phyloP scores from a whole-genome alignment of 169 alveolate species.

The Eimeria acervulina region DNA sequence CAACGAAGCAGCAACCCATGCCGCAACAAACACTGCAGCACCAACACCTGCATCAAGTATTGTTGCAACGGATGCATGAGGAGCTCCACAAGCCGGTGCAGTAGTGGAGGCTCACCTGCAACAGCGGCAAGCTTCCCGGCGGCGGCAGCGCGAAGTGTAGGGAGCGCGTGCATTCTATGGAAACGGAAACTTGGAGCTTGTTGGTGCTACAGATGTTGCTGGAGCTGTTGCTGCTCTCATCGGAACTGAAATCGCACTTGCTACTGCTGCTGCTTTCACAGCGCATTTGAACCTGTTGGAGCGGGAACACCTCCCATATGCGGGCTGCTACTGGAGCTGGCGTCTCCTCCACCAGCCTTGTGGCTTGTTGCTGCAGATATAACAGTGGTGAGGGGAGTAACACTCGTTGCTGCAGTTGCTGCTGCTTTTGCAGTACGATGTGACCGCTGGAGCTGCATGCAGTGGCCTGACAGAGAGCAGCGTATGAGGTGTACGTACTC shows the following conservation, averaged over 20 bases:
- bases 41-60: background rate
- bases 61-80: background rate
- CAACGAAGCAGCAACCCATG: background rate
- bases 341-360: slow-evolving; percentile 61
- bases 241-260: background rate
- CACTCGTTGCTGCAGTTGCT: slow-evolving; percentile 12
- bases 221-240: background rate
- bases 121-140: slow-evolving; percentile 59
- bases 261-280: slow-evolving; percentile 12
- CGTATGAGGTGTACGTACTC: slow-evolving; percentile 64
- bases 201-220: background rate
- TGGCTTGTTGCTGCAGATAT: slow-evolving; percentile 63
- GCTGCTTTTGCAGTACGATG: slow-evolving; percentile 66
- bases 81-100: background rate
- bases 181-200: background rate
- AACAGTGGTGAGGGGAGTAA: slow-evolving; percentile 49
- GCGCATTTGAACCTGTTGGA: background rate
- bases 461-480: slow-evolving; percentile 59
- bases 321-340: slow-evolving; percentile 71
- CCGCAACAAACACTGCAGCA: background rate
- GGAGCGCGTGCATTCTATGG: slow-evolving; percentile 35
- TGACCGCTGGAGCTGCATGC: slow-evolving; percentile 46
- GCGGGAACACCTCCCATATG: slow-evolving; percentile 62
- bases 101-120: slow-evolving; percentile 31
- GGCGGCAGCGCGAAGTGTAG: slow-evolving; percentile 62